A percentile compares a stretch with the other conserved stretches of the same genome.
These are phyloP conservation scores for Purpureocillium lavendulum DNA, from an alignment of 2,329 filamentous ascomycete genomes.

Conservation along the genomic window DNA sequence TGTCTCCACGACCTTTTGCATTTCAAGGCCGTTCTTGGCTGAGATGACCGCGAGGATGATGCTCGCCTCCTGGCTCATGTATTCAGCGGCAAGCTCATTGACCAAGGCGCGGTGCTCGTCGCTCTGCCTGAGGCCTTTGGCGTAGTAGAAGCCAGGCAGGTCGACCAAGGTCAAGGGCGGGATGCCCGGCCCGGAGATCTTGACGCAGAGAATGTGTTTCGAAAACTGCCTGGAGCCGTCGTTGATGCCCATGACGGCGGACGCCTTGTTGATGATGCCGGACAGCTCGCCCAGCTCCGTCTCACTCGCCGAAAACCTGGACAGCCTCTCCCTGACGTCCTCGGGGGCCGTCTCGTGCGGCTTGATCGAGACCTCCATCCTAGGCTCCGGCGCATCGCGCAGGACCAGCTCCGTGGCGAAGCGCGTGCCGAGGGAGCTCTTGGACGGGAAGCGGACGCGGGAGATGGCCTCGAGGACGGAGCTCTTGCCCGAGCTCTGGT, in stretches of 20 bases:
- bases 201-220: constrained; percentile 36
- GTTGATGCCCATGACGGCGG: constrained; percentile 39
- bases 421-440: constrained; percentile 50
- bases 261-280: constrained; percentile 28
- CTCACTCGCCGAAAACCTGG: background rate
- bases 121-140: constrained; percentile 35
- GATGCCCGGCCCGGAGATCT: constrained; percentile 36
- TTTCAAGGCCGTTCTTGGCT: constrained; percentile 45
- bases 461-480: constrained; percentile 59
- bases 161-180: constrained; percentile 51
- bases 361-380: constrained; percentile 22
- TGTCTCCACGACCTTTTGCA: constrained; percentile 45
- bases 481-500: constrained; percentile 56
- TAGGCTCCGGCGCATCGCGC: constrained; percentile 27
- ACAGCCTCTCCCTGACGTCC: constrained; percentile 15
- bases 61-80: constrained; percentile 47
- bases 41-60: constrained; percentile 53
- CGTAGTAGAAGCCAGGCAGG: constrained; percentile 46
- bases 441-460: constrained; percentile 49
- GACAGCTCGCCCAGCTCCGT: constrained; percentile 13
- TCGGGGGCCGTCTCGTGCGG: constrained; percentile 19
- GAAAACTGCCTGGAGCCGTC: constrained; percentile 27
- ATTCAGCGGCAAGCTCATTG: constrained; percentile 37
- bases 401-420: constrained; percentile 57
- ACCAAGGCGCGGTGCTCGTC: constrained; percentile 34